A percentile compares a stretch with the other conserved stretches of the same genome.
phyloP scores from a whole-genome alignment of 768 basidiomycete genomes.

The Boletus sp. region DNA sequence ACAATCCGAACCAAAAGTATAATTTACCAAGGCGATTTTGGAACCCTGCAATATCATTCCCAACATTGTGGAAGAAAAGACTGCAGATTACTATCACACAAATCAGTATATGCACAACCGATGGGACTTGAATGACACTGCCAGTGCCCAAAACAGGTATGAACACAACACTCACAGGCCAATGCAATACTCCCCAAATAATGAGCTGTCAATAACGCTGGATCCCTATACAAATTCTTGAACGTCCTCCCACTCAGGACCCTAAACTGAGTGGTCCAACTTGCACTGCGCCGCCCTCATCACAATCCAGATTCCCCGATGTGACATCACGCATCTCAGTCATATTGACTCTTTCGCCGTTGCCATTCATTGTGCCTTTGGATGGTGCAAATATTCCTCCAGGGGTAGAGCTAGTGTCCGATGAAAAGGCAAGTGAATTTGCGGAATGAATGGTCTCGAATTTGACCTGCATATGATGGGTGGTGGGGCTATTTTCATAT shows the following conservation, averaged over 20 bases:
- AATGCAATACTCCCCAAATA: conserved; percentile 82
- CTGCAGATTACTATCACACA: conserved; percentile 73
- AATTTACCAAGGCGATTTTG: conserved; percentile 84
- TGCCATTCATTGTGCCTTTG: conserved; percentile 25
- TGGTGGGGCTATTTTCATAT: conserved; percentile 67
- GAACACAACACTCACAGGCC: conserved; percentile 58
- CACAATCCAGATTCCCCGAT: conserved; percentile 65
- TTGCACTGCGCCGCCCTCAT: conserved; percentile 76
- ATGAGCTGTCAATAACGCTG: conserved; percentile 86
- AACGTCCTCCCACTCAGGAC: conserved; percentile 95
- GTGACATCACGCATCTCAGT: conserved; percentile 63
- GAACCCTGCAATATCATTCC: conserved; percentile 94
- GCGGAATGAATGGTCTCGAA: conserved; percentile 43
- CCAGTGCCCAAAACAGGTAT: not conserved
- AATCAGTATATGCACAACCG: not conserved
- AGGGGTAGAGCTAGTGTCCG: not conserved
- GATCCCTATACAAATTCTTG: conserved; percentile 97
- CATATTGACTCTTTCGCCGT: conserved; percentile 31
- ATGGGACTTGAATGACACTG: not conserved
- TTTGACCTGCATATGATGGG: conserved; percentile 59
- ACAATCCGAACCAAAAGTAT: not conserved
- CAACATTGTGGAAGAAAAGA: conserved; percentile 87
- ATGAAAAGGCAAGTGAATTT: conserved; percentile 1
- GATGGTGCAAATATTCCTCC: conserved; percentile 13
- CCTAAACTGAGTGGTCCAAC: conserved; percentile 86